These are phyloP conservation scores for Rhodotorula sp. DNA, from an alignment of 1,284 basidiomycete species.

Conservation along the genomic window DNA sequence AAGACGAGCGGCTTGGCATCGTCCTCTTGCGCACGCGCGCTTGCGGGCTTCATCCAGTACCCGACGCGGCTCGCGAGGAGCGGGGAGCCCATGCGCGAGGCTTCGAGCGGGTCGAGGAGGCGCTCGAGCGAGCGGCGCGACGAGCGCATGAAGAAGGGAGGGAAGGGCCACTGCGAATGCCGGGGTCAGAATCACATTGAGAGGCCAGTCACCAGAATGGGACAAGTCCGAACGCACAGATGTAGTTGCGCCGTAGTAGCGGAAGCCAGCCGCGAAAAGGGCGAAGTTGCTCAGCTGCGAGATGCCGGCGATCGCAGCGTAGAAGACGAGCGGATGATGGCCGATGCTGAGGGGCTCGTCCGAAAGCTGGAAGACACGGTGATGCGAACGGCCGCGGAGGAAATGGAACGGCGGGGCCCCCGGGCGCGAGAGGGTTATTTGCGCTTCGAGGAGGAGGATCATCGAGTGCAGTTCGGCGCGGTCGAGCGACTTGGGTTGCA, in stretches of 20 bases:
- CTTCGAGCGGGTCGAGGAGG: constrained; percentile 25
- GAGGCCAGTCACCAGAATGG: fast-evolving
- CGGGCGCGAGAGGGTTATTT: constrained; percentile 17
- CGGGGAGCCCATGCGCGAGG: constrained; percentile 12
- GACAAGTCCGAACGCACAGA: background rate
- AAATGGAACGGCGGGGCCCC: constrained; percentile 23
- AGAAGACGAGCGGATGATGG: constrained; percentile 39
- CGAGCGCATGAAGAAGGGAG: constrained; percentile 25
- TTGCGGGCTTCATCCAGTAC: constrained; percentile 38
- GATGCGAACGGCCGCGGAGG: constrained; percentile 18
- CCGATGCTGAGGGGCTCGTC: constrained; percentile 18
- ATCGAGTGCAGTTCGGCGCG: constrained; percentile 34
- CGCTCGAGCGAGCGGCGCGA: constrained; percentile 32
- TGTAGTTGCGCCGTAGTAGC: constrained; percentile 26
- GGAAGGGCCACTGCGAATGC: constrained; percentile 21
- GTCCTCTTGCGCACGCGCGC: constrained; percentile 14
- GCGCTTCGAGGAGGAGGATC: constrained; percentile 36
- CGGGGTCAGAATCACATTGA: no score
- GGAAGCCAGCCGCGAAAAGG: constrained; percentile 30
- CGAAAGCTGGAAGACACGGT: constrained; percentile 24
- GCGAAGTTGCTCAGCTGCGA: constrained; percentile 14
- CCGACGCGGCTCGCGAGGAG: constrained; percentile 17
- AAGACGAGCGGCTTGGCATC: constrained; percentile 27
- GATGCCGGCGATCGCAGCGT: constrained; percentile 13
- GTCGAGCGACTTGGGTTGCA: constrained; percentile 16